Base-by-base conservation (phyloP, 2,329 filamentous ascomycete genomes). In the Phoma herbarum region DNA sequence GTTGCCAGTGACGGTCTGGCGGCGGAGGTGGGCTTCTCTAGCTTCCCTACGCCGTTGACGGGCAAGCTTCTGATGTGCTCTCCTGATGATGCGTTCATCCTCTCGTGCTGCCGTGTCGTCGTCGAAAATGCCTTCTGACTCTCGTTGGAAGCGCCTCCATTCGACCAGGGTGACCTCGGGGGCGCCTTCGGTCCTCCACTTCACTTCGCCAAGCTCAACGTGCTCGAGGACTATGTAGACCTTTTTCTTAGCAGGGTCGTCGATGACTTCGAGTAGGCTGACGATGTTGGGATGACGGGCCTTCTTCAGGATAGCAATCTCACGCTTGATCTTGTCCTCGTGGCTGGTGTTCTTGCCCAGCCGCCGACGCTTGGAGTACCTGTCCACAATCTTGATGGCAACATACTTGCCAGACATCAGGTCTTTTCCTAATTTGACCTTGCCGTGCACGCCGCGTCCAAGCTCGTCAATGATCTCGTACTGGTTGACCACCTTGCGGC, bases 221-320 rank as follows among this genome's bases (percentile, higher is more conserved):
- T 94, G 94, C 77, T 99, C 95, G 42, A 99, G 85, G 20, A 98
- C 92, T 80, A 99, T 94, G 80, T 99, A 99, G 62, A 99, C 97
- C 80, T 99, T 99, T 80, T 96, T 95, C 58, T 93, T 87, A 70
- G 93, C 92, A 1, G 94, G 94, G 75, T 99, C 95, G 75, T 99
- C 95, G 70, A 99, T 98, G 71, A 99, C 93, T 79, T 99, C 95
- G 63, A 98, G 85, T 37, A 99, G 83, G 69, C 92, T 93, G 62
- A 99, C 95, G 39, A 99, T 92, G 72, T 99, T 97, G n/a, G 92
- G 90, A 77, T 99, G 95, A 28, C 94, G 89, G 52, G 96, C 96
- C 81, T 99, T 99, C 78, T 99, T 99, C 70, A 99, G 83, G 57
- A 99, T 98, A 73, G 95, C 95, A 63, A 99, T 96, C 80, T 99